Evolutionary conservation across 2,329 filamentous ascomycete genomes (phyloP).

Genomic region (Sporothrix curviconia): DNA sequence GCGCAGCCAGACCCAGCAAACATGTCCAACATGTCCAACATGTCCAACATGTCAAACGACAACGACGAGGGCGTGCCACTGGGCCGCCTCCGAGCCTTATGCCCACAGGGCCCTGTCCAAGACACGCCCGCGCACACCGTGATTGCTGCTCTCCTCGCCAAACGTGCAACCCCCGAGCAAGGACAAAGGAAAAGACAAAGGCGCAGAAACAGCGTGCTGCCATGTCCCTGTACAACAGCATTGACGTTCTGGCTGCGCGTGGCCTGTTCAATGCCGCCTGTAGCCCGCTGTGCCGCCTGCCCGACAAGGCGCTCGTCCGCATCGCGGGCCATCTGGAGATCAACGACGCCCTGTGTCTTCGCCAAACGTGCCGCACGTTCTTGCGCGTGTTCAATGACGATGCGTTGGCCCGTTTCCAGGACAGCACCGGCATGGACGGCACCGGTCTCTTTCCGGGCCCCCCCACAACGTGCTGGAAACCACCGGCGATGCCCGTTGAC

Average conservation of each 20-base stretch:
- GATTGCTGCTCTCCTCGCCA: not conserved
- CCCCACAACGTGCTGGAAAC: no score
- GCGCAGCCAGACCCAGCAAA: no score
- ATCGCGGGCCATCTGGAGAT: not conserved
- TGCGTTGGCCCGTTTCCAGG: not conserved
- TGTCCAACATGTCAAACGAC: no score
- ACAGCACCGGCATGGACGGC: not conserved
- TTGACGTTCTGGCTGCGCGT: not conserved
- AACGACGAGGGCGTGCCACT: not conserved
- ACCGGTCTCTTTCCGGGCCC: no score
- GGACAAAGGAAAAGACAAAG: no score
- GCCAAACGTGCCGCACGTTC: not conserved
- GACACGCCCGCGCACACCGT: not conserved
- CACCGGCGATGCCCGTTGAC: no score
- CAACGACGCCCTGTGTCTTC: not conserved
- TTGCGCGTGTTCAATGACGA: not conserved
- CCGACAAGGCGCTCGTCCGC: slow-evolving; percentile 1
- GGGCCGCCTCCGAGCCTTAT: slow-evolving; percentile 6
- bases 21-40: no score
- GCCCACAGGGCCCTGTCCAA: not conserved
- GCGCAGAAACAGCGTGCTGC: not conserved
- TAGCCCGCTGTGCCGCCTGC: slow-evolving; percentile 10
- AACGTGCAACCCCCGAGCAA: not conserved
- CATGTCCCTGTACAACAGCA: not conserved
- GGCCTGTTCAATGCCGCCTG: not conserved